phyloP scores from a whole-genome alignment of 2,329 filamentous ascomycete genomes.

The Phyllosticta paracitricarpa region DNA sequence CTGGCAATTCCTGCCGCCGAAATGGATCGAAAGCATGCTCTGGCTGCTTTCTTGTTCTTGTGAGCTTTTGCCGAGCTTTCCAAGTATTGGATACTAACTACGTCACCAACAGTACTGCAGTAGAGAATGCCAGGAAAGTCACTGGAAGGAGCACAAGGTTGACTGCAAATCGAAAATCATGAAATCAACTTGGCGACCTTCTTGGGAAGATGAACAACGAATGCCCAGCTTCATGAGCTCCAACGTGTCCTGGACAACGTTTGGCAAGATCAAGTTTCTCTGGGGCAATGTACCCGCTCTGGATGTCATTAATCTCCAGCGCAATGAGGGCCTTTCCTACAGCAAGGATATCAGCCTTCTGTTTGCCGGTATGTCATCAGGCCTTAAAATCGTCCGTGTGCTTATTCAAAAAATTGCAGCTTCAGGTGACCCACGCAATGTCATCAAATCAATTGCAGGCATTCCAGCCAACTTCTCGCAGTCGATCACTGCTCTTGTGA shows the following conservation, averaged over 20 bases:
- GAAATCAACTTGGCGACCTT: conserved; percentile 21
- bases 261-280: conserved; percentile 22
- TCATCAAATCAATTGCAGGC: conserved; percentile 30
- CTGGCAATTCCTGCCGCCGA: background rate
- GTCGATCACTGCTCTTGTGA: conserved; percentile 23
- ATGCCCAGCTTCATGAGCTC: conserved; percentile 17
- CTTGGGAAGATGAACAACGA: conserved; percentile 19
- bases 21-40: background rate
- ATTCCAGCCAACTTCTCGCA: conserved; percentile 23
- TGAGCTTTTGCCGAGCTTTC: background rate
- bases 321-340: conserved; percentile 17
- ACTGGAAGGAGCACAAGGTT: conserved; percentile 23
- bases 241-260: background rate
- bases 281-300: conserved; percentile 35
- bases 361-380: conserved; percentile 22
- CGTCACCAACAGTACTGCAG: conserved; percentile 25
- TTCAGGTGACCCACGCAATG: conserved; percentile 36
- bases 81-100: background rate
- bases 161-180: conserved; percentile 22
- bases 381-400: background rate
- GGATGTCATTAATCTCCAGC: conserved; percentile 26
- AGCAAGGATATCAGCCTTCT: conserved; percentile 20
- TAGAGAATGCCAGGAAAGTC: conserved; percentile 20
- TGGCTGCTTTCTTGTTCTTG: background rate
- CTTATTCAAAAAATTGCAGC: conserved; percentile 19